Base-by-base conservation (phyloP, 495 filamentous ascomycete species). In the Xylaria flabelliformis region DNA sequence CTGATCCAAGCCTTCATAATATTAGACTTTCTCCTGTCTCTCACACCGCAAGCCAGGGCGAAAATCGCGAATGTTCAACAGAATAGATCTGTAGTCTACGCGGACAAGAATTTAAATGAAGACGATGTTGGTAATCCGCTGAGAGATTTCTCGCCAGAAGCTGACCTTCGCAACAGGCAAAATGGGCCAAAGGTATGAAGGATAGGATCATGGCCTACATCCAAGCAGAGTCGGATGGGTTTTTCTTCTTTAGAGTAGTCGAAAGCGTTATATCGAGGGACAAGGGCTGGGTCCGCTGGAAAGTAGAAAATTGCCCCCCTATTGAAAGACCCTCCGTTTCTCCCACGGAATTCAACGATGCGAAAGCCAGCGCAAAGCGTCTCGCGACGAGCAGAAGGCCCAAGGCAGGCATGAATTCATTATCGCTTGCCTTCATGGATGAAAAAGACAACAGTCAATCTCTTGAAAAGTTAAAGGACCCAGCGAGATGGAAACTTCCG, bases 281-380 rank as follows among this genome's bases (percentile, higher is more conserved):
- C 81, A 97, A 97, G 81, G 97, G 97, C 75, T 99, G 96, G 96
- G 94, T 95, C 53, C 91, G 93, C 61, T 99, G 96, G 96, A 99
- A 99, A 81, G 89, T 94, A 10, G 96, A 98, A 80, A 91, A 89
- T 64, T 98, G 96, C 80, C 94, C 93, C 39, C 86, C 90, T 26
- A 97, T 99, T 77, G 90, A 95, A 72, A 86, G 88, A 51, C 87
- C 91, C 19, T 84, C 93, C 7, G 80, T 97, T 42, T 85, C 90
- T 4, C 85, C 90, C 26, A 80, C 83, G 29, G 88, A 92, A 39
- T 93, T 93, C 77, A 77, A 88, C 64, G 86, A 88, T 56, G 91
- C 93, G 29, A 91, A 91, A 75, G 82, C 84, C 34, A 81, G 88
- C 63, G 91, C 90, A 6, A 84, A 82, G 68, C 91, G 89, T 77